A percentile compares a stretch with the other conserved stretches of the same genome.
Evolutionary conservation across 257 asterid genomes (phyloP).

Genomic region (Nemophila menziesii): DNA sequence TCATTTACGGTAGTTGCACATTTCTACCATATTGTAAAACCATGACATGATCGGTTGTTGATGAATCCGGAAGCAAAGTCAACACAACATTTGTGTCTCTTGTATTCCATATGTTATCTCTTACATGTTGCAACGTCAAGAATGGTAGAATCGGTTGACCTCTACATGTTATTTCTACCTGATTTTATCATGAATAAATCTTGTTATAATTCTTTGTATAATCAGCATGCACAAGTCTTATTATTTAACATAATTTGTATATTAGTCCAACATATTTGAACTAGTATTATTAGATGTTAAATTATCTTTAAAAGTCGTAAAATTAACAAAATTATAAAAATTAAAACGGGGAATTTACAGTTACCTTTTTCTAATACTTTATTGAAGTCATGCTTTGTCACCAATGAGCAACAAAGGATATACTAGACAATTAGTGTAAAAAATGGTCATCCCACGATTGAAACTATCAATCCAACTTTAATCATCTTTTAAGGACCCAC

Average conservation of each 20-base stretch:
- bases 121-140: constrained; percentile 77
- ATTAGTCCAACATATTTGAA: not conserved
- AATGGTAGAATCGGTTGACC: constrained; percentile 51
- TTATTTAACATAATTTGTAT: no score
- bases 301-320: no score
- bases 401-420: not conserved
- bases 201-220: no score
- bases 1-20: constrained; percentile 4
- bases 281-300: no score
- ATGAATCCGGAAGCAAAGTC: constrained; percentile 42
- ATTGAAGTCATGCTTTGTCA: constrained; percentile 23
- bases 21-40: constrained; percentile 61
- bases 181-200: constrained; percentile 5
- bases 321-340: no score
- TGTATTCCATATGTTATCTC: constrained; percentile 33
- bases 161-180: constrained; percentile 85
- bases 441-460: constrained; percentile 34
- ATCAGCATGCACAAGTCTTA: no score
- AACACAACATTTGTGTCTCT: constrained; percentile 2
- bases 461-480: constrained; percentile 29
- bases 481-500: constrained; percentile 43
- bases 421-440: constrained; percentile 13
- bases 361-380: not conserved
- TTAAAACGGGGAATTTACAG: no score
- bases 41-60: constrained; percentile 52